phyloP scores from a whole-genome alignment of 306 rosid species.

The Quercus rubra region DNA sequence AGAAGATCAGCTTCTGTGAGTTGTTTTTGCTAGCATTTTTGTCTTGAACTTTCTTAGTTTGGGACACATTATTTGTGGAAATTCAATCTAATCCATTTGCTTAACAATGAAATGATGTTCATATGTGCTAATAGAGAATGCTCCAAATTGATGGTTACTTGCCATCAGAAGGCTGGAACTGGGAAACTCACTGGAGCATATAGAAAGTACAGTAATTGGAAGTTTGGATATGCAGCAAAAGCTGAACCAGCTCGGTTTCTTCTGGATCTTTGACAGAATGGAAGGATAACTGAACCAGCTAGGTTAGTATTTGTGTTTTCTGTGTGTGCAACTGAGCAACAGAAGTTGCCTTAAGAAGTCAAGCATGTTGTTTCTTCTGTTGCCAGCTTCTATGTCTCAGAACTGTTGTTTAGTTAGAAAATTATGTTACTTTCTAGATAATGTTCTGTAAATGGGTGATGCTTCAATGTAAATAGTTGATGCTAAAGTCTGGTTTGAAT shows the following conservation, averaged over 20 bases:
- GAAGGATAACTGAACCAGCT: conserved; percentile 37
- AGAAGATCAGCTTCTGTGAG: conserved; percentile 73
- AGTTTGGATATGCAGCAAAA: conserved; percentile 61
- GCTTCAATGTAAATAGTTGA: too few relatives aligned
- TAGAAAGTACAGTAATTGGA: conserved; percentile 59
- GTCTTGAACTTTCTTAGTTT: background rate
- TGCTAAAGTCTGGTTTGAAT: background rate
- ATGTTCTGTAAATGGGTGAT: too few relatives aligned
- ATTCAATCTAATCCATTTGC: background rate
- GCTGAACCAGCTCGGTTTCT: conserved; percentile 51
- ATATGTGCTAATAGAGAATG: conserved; percentile 50
- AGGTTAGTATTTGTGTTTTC: background rate
- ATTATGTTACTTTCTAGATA: too few relatives aligned
- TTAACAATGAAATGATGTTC: background rate
- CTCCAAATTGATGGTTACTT: conserved; percentile 67
- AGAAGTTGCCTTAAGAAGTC: conserved; percentile 17
- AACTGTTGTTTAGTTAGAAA: background rate
- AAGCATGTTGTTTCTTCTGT: background rate
- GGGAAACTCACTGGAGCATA: conserved; percentile 39
- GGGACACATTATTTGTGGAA: background rate
- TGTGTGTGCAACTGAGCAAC: conserved; percentile 16
- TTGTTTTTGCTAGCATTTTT: background rate
- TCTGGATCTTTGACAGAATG: background rate
- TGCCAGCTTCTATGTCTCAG: background rate
- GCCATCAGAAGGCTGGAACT: conserved; percentile 67